Evolutionary conservation across 805 yeast genomes (phyloP), one percentile per base, ranked within the genome.

Genomic region (Sungouiozyma intestinalis): DNA sequence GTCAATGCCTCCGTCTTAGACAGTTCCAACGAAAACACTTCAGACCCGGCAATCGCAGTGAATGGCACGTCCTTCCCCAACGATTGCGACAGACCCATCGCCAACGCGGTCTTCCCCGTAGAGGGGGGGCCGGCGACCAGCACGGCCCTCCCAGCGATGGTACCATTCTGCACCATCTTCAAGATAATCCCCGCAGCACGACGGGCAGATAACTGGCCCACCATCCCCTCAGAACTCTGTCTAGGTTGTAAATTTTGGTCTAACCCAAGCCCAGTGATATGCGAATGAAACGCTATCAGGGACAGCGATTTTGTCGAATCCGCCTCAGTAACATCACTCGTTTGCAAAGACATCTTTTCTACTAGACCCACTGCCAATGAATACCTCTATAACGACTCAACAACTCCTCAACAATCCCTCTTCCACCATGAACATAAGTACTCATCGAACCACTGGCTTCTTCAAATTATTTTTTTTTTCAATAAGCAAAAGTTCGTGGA

Each of bases 41-140:
- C 99, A 27, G 94, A 81, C 3, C 96, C 98, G 8, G 95, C 90
- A 62, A 92, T 74, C 8, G 94, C 86, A 34, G 97, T 90, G 64
- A 92, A 92, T 33, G 98, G 98, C 45, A 92, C 97, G 48, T 65
- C 72, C 27, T 56, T 59, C 8, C 81, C 81, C 51, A 83, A 68
- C 40, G 76, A 79, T 58, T 82, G 88, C 2, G 87, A 73, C 34
- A 83, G 71, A 15, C 97, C 98, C 82, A 87, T 83, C 13, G 99
- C 98, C 54, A 92, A 76, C 33, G 99, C 99, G 3, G 99, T 92
- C 64, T 92, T 92, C 64, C 99, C 99, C 0, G 98, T 92, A 13
- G 95, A 85, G 21, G 98, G 98, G 9, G 97, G 97, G 34, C 99
- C 99, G 0, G 98, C 97, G 46, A 92, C 73, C 48, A 92, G 67